Percentiles rank a stretch among this genome's conserved stretches.
These are phyloP conservation scores for Aspergillus hortae DNA, from an alignment of 2,329 filamentous ascomycete genomes.

Conservation along the genomic window DNA sequence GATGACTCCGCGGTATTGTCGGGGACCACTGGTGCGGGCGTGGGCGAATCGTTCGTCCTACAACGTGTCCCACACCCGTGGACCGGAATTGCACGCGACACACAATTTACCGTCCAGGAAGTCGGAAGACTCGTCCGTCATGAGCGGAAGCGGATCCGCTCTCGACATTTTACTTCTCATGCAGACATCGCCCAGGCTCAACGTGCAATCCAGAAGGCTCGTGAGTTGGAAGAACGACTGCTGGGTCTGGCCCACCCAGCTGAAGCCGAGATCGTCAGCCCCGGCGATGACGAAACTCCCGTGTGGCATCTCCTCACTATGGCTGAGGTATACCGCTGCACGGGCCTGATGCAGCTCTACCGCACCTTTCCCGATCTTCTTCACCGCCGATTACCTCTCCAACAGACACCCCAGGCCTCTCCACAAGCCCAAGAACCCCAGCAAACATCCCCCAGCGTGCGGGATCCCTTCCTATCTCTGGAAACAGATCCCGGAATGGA, in stretches of 20 bases:
- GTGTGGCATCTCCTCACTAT: slow-evolving; percentile 52
- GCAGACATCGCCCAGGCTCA: slow-evolving; percentile 31
- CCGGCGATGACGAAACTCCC: slow-evolving; percentile 51
- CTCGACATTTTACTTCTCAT: slow-evolving; percentile 35
- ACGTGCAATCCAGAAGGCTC: slow-evolving; percentile 33
- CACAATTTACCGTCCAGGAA: slow-evolving; percentile 41
- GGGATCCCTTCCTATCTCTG: slow-evolving; percentile 20
- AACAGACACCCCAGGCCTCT: not conserved
- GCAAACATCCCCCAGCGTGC: slow-evolving; percentile 15
- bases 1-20: slow-evolving; percentile 35
- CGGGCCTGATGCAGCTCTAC: slow-evolving; percentile 54
- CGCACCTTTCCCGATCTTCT: slow-evolving; percentile 52
- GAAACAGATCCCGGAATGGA: slow-evolving; percentile 21
- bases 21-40: slow-evolving; percentile 15
- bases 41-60: slow-evolving; percentile 26
- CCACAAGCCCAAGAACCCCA: slow-evolving; percentile 7
- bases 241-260: slow-evolving; percentile 45
- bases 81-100: slow-evolving; percentile 38
- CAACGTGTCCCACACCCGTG: slow-evolving; percentile 38
- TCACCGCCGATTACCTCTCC: slow-evolving; percentile 37
- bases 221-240: slow-evolving; percentile 47
- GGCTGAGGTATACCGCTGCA: slow-evolving; percentile 52
- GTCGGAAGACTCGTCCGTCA: slow-evolving; percentile 40
- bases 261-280: slow-evolving; percentile 47
- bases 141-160: slow-evolving; percentile 34